These are phyloP conservation scores for Penicillium silybi DNA, from an alignment of 495 filamentous ascomycete genomes.

Conservation along the genomic window DNA sequence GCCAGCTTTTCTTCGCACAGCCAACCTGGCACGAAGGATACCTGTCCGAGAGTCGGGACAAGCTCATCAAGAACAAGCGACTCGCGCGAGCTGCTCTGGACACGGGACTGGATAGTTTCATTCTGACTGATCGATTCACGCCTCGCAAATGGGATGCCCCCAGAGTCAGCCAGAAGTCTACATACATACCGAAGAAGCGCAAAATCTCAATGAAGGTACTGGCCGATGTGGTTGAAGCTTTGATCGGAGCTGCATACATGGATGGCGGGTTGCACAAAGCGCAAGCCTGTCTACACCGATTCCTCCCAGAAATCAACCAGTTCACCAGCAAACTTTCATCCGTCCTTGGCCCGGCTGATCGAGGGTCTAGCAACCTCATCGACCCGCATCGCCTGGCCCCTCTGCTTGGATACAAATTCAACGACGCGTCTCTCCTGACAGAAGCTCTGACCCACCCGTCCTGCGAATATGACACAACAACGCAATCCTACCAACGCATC, in stretches of 20 bases:
- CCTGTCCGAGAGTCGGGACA: slow-evolving; percentile 64
- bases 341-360: neutral
- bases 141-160: slow-evolving; percentile 67
- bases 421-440: slow-evolving; percentile 62
- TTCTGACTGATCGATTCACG: slow-evolving; percentile 65
- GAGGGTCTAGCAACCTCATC: slow-evolving; percentile 7
- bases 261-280: slow-evolving; percentile 64
- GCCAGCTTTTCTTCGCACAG: slow-evolving; percentile 63
- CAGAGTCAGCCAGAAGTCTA: slow-evolving; percentile 48
- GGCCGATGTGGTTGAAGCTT: slow-evolving; percentile 84
- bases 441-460: slow-evolving; percentile 88
- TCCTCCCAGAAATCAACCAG: slow-evolving; percentile 56
- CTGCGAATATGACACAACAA: slow-evolving; percentile 46
- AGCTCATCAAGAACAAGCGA: slow-evolving; percentile 66
- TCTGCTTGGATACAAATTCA: slow-evolving; percentile 58
- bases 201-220: slow-evolving; percentile 71
- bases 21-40: slow-evolving; percentile 74
- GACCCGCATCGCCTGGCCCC: slow-evolving; percentile 12
- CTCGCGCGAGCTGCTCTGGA: slow-evolving; percentile 62
- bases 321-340: slow-evolving; percentile 6
- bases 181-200: slow-evolving; percentile 19
- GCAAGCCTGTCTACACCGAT: slow-evolving; percentile 57
- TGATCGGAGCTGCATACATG: slow-evolving; percentile 75
- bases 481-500: slow-evolving; percentile 74
- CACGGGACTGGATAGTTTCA: slow-evolving; percentile 65